Conservation (phyloP, 768 basidiomycete genomes). For the Piloderma croceum region DNA sequence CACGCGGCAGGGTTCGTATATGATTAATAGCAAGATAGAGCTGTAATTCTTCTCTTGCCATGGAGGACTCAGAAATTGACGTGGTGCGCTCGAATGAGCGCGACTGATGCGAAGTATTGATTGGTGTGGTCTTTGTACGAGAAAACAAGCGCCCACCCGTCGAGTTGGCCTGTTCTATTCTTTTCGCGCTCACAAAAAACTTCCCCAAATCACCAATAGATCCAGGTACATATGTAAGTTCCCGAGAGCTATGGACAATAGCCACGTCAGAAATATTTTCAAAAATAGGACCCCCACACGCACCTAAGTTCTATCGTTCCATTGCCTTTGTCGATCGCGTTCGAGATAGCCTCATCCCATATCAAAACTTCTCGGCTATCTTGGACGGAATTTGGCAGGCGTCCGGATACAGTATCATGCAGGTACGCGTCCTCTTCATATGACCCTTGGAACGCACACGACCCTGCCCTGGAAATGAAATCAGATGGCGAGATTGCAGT, state of each 20-base stretch:
- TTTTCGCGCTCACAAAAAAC: slow-evolving; percentile 9
- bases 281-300: slow-evolving; percentile 13
- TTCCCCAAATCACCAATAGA: slow-evolving; percentile 38
- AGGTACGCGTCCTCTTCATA: slow-evolving; percentile 22
- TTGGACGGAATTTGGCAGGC: slow-evolving; percentile 4
- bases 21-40: slow-evolving; percentile 52
- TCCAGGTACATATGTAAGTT: slow-evolving; percentile 45
- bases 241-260: slow-evolving; percentile 29
- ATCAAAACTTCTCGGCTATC: slow-evolving; percentile 29
- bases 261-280: slow-evolving; percentile 2
- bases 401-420: slow-evolving; percentile 10
- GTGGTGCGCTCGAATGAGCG: slow-evolving; percentile 23
- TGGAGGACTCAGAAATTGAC: slow-evolving; percentile 27
- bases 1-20: slow-evolving; percentile 49
- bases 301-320: slow-evolving; percentile 55
- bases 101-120: slow-evolving; percentile 14
- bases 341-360: slow-evolving; percentile 44
- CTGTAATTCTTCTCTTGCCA: slow-evolving; percentile 46
- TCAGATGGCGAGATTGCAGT: slow-evolving; percentile 1
- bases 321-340: slow-evolving; percentile 41
- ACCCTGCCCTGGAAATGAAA: not conserved
- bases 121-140: slow-evolving; percentile 33
- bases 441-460: not conserved
- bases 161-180: slow-evolving; percentile 2
- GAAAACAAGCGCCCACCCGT: slow-evolving; percentile 19